Conservation (phyloP, 352 stramenopile genomes). For the Phytopythium ostracodes region DNA sequence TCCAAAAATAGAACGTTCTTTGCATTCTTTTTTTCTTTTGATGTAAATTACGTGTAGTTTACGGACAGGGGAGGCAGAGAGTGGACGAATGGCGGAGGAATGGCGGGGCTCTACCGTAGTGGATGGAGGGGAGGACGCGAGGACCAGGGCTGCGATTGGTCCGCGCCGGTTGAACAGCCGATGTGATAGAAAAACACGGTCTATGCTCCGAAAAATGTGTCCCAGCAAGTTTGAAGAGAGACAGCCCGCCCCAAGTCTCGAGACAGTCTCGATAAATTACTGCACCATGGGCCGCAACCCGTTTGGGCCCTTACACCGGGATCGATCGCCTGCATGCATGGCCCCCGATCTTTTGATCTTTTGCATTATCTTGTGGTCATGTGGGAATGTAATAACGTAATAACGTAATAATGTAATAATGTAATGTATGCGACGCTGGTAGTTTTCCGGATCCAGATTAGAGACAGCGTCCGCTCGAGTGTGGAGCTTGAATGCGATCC, state of each 20-base stretch:
- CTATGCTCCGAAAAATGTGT: not conserved
- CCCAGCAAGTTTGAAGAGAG: not conserved
- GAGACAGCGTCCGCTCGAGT: no score
- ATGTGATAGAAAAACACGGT: not conserved
- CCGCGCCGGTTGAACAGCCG: not conserved
- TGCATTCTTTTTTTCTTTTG: not conserved
- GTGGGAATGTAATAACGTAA: not conserved
- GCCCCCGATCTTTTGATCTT: no score
- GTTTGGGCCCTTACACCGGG: no score
- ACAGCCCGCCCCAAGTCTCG: not conserved
- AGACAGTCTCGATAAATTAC: not conserved
- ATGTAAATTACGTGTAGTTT: not conserved
- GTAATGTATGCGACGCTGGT: not conserved
- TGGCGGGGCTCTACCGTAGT: not conserved
- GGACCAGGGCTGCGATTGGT: not conserved
- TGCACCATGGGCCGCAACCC: no score
- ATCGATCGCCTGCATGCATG: no score
- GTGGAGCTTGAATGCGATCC: no score
- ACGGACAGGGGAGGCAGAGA: no score
- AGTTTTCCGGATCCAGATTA: no score
- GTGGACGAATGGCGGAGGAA: not conserved
- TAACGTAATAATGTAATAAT: not conserved
- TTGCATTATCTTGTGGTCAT: not conserved
- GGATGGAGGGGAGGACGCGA: not conserved
- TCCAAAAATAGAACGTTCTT: not conserved